Evolutionary conservation across 1,284 basidiomycete species (phyloP).

Genomic region (Coniferiporia sulphurascens): DNA sequence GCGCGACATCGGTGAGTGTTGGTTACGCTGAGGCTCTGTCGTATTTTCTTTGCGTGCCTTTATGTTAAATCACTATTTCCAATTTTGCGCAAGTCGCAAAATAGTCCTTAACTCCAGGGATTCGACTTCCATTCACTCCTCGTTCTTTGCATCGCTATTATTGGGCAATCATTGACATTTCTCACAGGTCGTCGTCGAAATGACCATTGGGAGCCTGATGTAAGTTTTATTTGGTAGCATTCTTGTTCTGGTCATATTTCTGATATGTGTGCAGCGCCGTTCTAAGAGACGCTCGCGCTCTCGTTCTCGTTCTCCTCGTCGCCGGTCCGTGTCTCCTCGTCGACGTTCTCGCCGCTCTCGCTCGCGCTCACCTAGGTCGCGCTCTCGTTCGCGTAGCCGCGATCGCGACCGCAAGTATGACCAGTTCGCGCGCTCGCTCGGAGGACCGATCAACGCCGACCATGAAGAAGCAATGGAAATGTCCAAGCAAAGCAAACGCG

Average conservation of each 20-base stretch:
- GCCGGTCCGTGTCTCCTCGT: conserved; percentile 60
- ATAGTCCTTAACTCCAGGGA: no score
- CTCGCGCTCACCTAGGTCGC: conserved; percentile 47
- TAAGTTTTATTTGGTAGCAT: conserved; percentile 30
- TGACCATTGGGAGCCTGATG: conserved; percentile 80
- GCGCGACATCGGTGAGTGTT: conserved; percentile 51
- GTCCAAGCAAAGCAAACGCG: conserved; percentile 90
- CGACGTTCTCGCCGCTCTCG: conserved; percentile 52
- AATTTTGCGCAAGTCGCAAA: no score
- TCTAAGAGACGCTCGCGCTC: conserved; percentile 42
- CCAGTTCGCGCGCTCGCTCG: conserved; percentile 71
- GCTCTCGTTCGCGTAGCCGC: conserved; percentile 51
- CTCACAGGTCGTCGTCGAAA: conserved; percentile 35
- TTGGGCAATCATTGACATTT: not conserved
- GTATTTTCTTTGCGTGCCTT: not conserved
- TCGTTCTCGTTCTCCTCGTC: conserved; percentile 49
- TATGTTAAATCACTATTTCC: not conserved
- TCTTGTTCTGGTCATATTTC: conserved; percentile 13
- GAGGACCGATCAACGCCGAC: conserved; percentile 88
- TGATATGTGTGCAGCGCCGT: conserved; percentile 40
- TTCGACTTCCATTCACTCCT: not conserved
- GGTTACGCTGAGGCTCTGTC: conserved; percentile 2
- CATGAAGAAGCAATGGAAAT: conserved; percentile 87
- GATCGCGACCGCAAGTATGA: conserved; percentile 61
- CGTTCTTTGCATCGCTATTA: not conserved